phyloP scores from a whole-genome alignment of 2,329 filamentous ascomycete species.

The Madurella fahalii region DNA sequence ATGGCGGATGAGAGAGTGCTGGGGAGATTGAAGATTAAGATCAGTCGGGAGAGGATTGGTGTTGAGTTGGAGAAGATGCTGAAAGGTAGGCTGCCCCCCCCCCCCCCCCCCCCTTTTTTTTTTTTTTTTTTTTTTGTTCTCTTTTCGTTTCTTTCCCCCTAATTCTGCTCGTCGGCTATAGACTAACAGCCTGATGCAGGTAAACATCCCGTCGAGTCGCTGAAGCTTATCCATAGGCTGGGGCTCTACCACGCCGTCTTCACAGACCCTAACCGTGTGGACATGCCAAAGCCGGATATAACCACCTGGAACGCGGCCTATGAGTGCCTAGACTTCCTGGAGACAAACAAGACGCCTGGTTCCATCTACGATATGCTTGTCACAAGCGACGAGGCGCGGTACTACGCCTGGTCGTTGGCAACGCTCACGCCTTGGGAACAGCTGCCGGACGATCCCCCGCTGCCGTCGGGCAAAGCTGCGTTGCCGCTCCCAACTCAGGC shows the following conservation, averaged over 20 bases:
- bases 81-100: constrained; percentile 47
- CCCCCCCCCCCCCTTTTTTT: no score
- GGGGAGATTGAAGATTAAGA: constrained; percentile 75
- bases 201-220: constrained; percentile 55
- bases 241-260: constrained; percentile 70
- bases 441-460: constrained; percentile 38
- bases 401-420: constrained; percentile 71
- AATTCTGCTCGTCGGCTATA: not conserved
- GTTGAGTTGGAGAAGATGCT: constrained; percentile 91
- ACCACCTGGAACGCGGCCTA: constrained; percentile 62
- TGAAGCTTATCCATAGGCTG: constrained; percentile 63
- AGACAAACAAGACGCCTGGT: constrained; percentile 39
- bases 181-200: constrained; percentile 33
- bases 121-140: not conserved
- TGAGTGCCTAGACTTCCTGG: constrained; percentile 54
- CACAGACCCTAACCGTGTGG: constrained; percentile 56
- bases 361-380: constrained; percentile 55
- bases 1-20: constrained; percentile 82
- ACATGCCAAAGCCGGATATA: constrained; percentile 53
- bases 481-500: constrained; percentile 60
- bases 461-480: constrained; percentile 44
- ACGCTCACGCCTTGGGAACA: constrained; percentile 70
- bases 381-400: constrained; percentile 60
- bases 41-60: constrained; percentile 85
- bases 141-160: not conserved